Percentiles rank a stretch among this genome's conserved stretches.
phyloP scores from a whole-genome alignment of 345 rosid genomes.

The Bretschneidera sinensis region DNA sequence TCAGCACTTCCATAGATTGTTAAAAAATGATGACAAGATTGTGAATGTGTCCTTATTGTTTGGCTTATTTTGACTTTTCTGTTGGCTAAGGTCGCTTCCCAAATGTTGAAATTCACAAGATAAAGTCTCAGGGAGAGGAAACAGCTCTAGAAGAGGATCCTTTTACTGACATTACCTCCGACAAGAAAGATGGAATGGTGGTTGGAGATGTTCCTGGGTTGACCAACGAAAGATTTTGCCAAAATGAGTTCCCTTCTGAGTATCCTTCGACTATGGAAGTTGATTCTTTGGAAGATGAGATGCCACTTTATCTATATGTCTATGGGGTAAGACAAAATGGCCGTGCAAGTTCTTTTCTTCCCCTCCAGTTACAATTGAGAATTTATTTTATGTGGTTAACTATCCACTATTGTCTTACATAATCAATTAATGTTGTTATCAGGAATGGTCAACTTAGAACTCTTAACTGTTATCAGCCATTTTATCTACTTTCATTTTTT shows the following conservation, averaged over 20 bases:
- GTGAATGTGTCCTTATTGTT: constrained; percentile 1
- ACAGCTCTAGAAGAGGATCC: constrained; percentile 28
- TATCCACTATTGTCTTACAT: background rate
- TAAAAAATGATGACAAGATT: background rate
- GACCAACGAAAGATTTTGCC: constrained; percentile 22
- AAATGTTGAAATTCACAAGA: constrained; percentile 57
- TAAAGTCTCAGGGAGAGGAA: constrained; percentile 35
- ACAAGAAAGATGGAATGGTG: constrained; percentile 26
- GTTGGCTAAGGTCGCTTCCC: constrained; percentile 55
- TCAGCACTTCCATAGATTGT: background rate
- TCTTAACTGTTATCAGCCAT: background rate
- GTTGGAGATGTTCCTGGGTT: constrained; percentile 28
- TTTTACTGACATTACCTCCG: constrained; percentile 13
- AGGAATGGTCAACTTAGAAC: background rate
- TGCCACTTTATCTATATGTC: constrained; percentile 38
- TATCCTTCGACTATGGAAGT: constrained; percentile 26
- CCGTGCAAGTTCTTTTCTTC: constrained; percentile 8
- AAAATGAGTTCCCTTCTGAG: constrained; percentile 28
- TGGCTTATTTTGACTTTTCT: constrained; percentile 17
- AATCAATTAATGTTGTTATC: background rate
- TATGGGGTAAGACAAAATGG: constrained; percentile 60
- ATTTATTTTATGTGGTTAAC: too few relatives aligned
- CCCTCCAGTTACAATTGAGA: background rate
- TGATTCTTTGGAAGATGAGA: constrained; percentile 27
- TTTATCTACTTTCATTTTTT: too few relatives aligned